These are phyloP conservation scores for Pleurotus cornucopiae DNA, from an alignment of 768 basidiomycete genomes.

Conservation along the genomic window DNA sequence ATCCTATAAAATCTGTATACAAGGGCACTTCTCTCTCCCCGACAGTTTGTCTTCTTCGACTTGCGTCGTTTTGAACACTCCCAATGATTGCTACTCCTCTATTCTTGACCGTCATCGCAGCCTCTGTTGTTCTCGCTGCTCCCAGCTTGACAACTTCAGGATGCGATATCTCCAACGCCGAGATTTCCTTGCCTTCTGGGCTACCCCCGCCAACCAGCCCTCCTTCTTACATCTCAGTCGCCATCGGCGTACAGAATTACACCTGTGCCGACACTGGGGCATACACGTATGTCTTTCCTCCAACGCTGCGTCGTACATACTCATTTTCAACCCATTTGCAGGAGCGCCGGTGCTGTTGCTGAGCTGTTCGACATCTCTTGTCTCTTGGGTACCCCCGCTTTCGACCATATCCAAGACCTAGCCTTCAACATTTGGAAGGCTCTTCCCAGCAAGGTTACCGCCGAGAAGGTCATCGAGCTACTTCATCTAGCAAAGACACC, in stretches of 20 bases:
- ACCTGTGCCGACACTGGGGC: conserved; percentile 40
- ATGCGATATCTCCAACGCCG: conserved; percentile 21
- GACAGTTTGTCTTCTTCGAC: too few species aligned
- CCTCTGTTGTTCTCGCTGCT: background rate
- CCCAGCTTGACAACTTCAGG: conserved; percentile 1
- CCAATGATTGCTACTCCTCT: too few species aligned
- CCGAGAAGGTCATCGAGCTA: conserved; percentile 15
- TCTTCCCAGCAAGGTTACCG: conserved; percentile 14
- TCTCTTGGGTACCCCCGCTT: conserved; percentile 27
- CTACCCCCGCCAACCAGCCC: conserved; percentile 31
- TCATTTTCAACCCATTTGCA: conserved; percentile 15
- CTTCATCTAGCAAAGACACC: conserved; percentile 10
- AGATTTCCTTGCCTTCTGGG: conserved; percentile 17
- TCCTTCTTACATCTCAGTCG: conserved; percentile 40
- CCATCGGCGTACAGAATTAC: conserved; percentile 51
- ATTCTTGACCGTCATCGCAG: background rate
- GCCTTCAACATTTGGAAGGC: conserved; percentile 22
- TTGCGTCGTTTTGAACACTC: too few species aligned
- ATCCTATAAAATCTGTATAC: too few species aligned
- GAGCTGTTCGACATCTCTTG: conserved; percentile 57
- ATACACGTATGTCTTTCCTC: conserved; percentile 35
- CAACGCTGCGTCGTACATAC: background rate
- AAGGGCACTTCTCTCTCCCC: too few species aligned
- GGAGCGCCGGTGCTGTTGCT: conserved; percentile 44
- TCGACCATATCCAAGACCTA: conserved; percentile 23